Conservation (phyloP, 495 filamentous ascomycete species). For the Aspergillus indologenus region DNA sequence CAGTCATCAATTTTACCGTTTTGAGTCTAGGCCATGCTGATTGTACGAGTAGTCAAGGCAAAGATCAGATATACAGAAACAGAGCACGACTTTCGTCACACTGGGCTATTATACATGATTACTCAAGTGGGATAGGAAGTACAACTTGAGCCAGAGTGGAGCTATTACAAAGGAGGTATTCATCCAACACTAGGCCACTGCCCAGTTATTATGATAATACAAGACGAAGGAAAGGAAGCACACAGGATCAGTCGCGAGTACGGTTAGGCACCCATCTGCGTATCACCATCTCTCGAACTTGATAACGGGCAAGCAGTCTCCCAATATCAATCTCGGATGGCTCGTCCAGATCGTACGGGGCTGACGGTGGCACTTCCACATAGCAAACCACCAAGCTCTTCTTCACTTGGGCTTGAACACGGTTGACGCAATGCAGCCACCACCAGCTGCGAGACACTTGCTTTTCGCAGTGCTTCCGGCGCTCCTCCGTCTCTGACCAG, state of each 20-base stretch:
- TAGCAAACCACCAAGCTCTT: slow-evolving; percentile 87
- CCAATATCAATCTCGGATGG: slow-evolving; percentile 49
- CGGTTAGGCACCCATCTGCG: slow-evolving; percentile 83
- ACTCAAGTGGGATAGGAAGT: background rate
- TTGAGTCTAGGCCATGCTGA: slow-evolving; percentile 20
- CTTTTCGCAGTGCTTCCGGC: slow-evolving; percentile 41
- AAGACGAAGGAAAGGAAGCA: slow-evolving; percentile 39
- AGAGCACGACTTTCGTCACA: background rate
- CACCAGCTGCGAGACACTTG: slow-evolving; percentile 68
- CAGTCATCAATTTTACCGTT: slow-evolving; percentile 30
- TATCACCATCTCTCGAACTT: slow-evolving; percentile 75
- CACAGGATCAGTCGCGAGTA: slow-evolving; percentile 54
- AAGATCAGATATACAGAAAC: background rate
- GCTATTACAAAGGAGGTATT: background rate
- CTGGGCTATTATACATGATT: background rate
- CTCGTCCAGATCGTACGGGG: slow-evolving; percentile 15
- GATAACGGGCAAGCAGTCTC: slow-evolving; percentile 64
- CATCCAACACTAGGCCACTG: background rate
- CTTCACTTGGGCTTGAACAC: slow-evolving; percentile 82
- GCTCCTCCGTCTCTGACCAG: slow-evolving; percentile 60
- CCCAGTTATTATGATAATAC: background rate
- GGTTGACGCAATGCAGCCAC: slow-evolving; percentile 88
- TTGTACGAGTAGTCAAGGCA: too few relatives aligned
- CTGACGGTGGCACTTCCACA: slow-evolving; percentile 82
- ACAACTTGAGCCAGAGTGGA: slow-evolving; percentile 3